Evolutionary conservation across 208 protist genomes (phyloP), one percentile per base, ranked within the genome.

Genomic region (Trypanosoma melophagium): DNA sequence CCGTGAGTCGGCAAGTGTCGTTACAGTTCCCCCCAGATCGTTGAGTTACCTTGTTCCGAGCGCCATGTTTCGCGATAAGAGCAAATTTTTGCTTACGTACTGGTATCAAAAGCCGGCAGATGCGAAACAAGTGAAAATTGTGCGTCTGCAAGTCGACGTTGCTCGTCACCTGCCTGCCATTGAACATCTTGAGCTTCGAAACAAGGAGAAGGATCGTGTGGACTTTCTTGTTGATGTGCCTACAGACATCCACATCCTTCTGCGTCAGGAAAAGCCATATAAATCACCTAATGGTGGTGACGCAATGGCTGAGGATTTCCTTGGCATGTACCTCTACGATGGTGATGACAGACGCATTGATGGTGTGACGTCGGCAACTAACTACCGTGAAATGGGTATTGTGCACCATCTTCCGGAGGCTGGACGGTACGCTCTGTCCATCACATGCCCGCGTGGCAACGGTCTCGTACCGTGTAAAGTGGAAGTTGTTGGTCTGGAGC

Each of bases 61-160:
- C 40, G 77, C 75, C 12, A 86, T 90, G 83, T 74, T 77, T 40
- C 86, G 73, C 41, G 84, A 88, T 17, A 80, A 83, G 65, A 73
- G 84, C 53, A 94, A 89, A 72, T 94, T 94, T 68, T 79, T 94
- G n/a, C 71, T 94, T 21, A 92, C 86, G 21, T 92, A 87, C 66
- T 90, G 82, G 81, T 87, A 83, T 47, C 54, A 80, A 28, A 81
- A 69, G 44, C 55, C 60, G 13, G 67, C 60, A 21, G 81, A 91
- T 52, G 70, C 69, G 7, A 38, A 75, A n/a, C 66, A 74, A 24
- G 21, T 94, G 40, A 72, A 71, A 16, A 60, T 87, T 16, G 55
- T 64, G 38, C 81, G 81, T 35, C 64, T 87, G 51, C 80, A 80
- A 19, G 54, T 79, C 0, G 45, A 79, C 7, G 84, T 94, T 49